These are phyloP conservation scores for Brassica carinata DNA, from an alignment of 345 rosid species.

Conservation along the genomic window DNA sequence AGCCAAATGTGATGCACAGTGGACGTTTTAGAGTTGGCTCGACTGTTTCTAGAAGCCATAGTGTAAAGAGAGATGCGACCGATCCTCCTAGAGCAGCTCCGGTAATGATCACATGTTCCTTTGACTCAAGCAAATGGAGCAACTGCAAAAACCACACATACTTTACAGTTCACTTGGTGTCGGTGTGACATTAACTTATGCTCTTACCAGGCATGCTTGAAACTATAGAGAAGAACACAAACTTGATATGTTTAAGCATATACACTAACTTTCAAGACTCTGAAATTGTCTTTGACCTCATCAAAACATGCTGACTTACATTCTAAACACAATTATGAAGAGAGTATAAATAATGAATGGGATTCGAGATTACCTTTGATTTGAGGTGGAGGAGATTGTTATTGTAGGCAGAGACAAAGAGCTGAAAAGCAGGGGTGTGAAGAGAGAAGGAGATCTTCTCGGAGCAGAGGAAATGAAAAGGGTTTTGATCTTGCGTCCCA, in stretches of 20 bases:
- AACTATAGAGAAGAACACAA: background rate
- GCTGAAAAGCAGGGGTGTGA: conserved; percentile 42
- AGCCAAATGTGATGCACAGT: conserved; percentile 75
- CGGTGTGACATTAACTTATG: background rate
- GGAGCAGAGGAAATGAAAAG: conserved; percentile 52
- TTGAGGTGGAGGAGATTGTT: conserved; percentile 41
- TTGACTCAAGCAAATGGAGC: background rate
- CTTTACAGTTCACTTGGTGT: background rate
- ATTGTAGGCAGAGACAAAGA: conserved; percentile 35
- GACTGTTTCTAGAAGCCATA: conserved; percentile 58
- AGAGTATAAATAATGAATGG: background rate
- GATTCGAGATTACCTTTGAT: conserved; percentile 42
- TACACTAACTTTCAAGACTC: background rate
- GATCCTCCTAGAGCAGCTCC: conserved; percentile 70
- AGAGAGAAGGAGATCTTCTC: conserved; percentile 43
- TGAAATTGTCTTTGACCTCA: background rate
- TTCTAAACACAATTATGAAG: background rate
- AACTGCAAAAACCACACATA: conserved; percentile 7
- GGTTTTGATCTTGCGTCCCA: conserved; percentile 6
- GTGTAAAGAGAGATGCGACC: conserved; percentile 67
- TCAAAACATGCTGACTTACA: background rate
- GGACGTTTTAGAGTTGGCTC: conserved; percentile 35
- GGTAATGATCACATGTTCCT: conserved; percentile 48
- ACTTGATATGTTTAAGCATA: background rate
- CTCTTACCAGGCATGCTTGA: background rate